Percentiles rank a stretch among this genome's conserved stretches.
Evolutionary conservation across 2,329 filamentous ascomycete genomes (phyloP).

Genomic region (Monosporascus sp.): DNA sequence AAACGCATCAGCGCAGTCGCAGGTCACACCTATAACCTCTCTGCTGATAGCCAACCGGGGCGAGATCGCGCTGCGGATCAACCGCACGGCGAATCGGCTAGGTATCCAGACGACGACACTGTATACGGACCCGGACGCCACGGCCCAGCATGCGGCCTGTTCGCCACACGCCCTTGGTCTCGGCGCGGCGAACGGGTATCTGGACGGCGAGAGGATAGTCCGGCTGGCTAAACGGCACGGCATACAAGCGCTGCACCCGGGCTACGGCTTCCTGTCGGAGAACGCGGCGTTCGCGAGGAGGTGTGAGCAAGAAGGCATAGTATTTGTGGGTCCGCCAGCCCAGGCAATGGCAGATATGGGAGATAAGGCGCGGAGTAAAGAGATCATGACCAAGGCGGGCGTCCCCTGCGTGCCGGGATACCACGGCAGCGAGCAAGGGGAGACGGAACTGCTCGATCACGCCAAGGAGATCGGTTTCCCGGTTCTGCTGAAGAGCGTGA

Average conservation of each 20-base stretch:
- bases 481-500: constrained; percentile 74
- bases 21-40: constrained; percentile 57
- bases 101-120: constrained; percentile 91
- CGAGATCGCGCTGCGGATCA: constrained; percentile 92
- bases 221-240: constrained; percentile 77
- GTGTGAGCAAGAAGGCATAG: constrained; percentile 82
- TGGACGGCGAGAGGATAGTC: constrained; percentile 91
- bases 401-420: constrained; percentile 97
- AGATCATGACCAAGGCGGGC: constrained; percentile 93
- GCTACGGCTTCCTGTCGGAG: constrained; percentile 93
- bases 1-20: constrained; percentile 23
- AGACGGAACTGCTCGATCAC: constrained; percentile 54
- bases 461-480: constrained; percentile 66
- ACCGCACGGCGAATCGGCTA: constrained; percentile 78
- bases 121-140: constrained; percentile 87
- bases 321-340: constrained; percentile 88
- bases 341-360: constrained; percentile 70
- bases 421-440: constrained; percentile 78
- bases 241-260: constrained; percentile 89
- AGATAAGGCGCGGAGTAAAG: constrained; percentile 69
- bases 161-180: constrained; percentile 81
- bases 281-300: constrained; percentile 85
- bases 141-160: constrained; percentile 80
- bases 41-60: constrained; percentile 95
- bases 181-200: constrained; percentile 77